Evolutionary conservation across 2,329 filamentous ascomycete species (phyloP).

Genomic region (Fonsecaea monophora): DNA sequence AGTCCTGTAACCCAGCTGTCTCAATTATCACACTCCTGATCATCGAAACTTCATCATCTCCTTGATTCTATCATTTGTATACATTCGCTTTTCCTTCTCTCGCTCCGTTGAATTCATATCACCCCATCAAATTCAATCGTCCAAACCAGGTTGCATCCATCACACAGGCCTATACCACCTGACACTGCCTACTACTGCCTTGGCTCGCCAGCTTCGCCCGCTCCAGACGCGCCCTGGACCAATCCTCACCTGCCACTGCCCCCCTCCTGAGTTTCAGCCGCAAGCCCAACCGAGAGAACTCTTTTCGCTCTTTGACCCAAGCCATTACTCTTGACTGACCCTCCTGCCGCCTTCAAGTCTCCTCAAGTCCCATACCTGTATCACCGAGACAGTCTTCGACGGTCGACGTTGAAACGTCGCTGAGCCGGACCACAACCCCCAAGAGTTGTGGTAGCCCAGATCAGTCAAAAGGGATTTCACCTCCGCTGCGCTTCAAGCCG

Average conservation of each 20-base stretch:
- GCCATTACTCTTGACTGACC: slow-evolving; percentile 16
- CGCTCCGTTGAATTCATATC: background rate
- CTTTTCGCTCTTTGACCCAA: slow-evolving; percentile 17
- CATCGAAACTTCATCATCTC: slow-evolving; percentile 7
- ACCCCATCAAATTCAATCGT: background rate
- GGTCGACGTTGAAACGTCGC: slow-evolving; percentile 27
- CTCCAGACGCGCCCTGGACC: slow-evolving; percentile 20
- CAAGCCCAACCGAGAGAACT: slow-evolving; percentile 14
- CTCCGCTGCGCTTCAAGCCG: slow-evolving; percentile 28
- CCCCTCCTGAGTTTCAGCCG: slow-evolving; percentile 31
- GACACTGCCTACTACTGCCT: background rate
- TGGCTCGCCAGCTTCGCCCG: slow-evolving; percentile 17
- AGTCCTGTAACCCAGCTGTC: slow-evolving; percentile 9
- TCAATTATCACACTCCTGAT: slow-evolving; percentile 6
- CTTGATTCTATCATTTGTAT: background rate
- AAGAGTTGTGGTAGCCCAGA: slow-evolving; percentile 28
- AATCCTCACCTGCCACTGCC: slow-evolving; percentile 24
- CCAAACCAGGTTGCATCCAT: background rate
- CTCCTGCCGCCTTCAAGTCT: slow-evolving; percentile 9
- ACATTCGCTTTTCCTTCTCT: slow-evolving; percentile 16
- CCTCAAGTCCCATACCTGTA: background rate
- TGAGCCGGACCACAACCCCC: slow-evolving; percentile 31
- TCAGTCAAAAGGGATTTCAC: slow-evolving; percentile 8
- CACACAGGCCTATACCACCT: background rate
- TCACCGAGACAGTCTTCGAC: slow-evolving; percentile 6